Percentiles rank a stretch among this genome's conserved stretches.
Conservation (phyloP, 345 rosid species). For the Salix viminalis region DNA sequence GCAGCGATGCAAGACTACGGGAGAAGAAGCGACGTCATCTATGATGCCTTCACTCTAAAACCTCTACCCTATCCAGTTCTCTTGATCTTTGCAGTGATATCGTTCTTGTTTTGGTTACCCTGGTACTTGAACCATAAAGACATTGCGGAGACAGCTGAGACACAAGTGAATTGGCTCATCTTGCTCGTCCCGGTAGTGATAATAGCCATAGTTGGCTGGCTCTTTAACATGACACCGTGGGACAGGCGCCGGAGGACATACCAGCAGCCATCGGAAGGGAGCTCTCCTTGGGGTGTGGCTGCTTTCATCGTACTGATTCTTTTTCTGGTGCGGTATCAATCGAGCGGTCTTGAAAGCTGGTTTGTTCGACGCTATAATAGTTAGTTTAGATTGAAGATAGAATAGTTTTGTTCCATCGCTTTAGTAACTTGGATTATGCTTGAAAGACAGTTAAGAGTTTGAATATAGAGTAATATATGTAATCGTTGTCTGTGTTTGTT, state of each 20-base stretch:
- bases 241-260: conserved; percentile 42
- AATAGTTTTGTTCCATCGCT: not conserved
- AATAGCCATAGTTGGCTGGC: conserved; percentile 52
- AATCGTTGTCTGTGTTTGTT: not conserved
- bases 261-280: conserved; percentile 50
- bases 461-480: not conserved
- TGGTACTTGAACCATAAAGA: conserved; percentile 66
- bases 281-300: conserved; percentile 94
- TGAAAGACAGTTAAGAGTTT: not conserved
- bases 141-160: conserved; percentile 47
- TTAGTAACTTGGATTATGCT: not conserved
- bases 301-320: conserved; percentile 72
- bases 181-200: conserved; percentile 50
- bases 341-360: conserved; percentile 70
- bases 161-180: conserved; percentile 55
- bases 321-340: conserved; percentile 64
- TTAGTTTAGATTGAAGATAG: not conserved
- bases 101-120: conserved; percentile 53
- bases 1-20: conserved; percentile 27
- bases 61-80: conserved; percentile 94
- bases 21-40: conserved; percentile 48
- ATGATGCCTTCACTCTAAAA: conserved; percentile 57
- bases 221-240: conserved; percentile 47
- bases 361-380: conserved; percentile 15
- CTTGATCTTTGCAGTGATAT: conserved; percentile 50